phyloP scores from a whole-genome alignment of 2,329 filamentous ascomycete genomes.

The Cryoendolithus antarcticus region DNA sequence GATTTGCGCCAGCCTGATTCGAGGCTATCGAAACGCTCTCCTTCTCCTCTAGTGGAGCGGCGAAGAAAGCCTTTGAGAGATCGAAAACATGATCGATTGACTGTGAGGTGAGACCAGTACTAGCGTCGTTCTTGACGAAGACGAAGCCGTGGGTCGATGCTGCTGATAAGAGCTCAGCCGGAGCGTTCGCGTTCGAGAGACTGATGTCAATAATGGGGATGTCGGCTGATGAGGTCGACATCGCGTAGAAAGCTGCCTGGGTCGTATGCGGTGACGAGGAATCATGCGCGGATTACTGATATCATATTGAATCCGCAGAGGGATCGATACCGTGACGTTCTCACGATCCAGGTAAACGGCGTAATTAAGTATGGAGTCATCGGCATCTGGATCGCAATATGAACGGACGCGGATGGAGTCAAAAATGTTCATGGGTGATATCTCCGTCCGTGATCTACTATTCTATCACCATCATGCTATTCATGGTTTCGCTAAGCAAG shows the following conservation, averaged over 20 bases:
- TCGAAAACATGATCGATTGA: slow-evolving; percentile 62
- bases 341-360: too few relatives aligned
- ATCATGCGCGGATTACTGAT: too few relatives aligned
- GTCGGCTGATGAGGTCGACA: not conserved
- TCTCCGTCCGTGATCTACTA: too few relatives aligned
- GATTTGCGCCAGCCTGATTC: slow-evolving; percentile 51
- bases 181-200: slow-evolving; percentile 45
- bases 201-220: slow-evolving; percentile 81
- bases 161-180: slow-evolving; percentile 60
- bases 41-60: slow-evolving; percentile 59
- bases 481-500: too few relatives aligned
- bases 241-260: not conserved
- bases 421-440: too few relatives aligned
- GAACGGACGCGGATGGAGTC: too few relatives aligned
- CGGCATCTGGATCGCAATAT: too few relatives aligned
- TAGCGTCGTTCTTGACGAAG: slow-evolving; percentile 60
- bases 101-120: slow-evolving; percentile 42
- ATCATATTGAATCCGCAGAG: too few relatives aligned
- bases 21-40: slow-evolving; percentile 59
- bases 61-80: slow-evolving; percentile 62
- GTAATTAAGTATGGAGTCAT: too few relatives aligned
- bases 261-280: too few relatives aligned
- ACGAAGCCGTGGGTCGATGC: slow-evolving; percentile 78
- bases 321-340: too few relatives aligned
- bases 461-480: too few relatives aligned